Evolutionary conservation across 108 stramenopile genomes (phyloP).

Genomic region (Licmophora abbreviata): DNA sequence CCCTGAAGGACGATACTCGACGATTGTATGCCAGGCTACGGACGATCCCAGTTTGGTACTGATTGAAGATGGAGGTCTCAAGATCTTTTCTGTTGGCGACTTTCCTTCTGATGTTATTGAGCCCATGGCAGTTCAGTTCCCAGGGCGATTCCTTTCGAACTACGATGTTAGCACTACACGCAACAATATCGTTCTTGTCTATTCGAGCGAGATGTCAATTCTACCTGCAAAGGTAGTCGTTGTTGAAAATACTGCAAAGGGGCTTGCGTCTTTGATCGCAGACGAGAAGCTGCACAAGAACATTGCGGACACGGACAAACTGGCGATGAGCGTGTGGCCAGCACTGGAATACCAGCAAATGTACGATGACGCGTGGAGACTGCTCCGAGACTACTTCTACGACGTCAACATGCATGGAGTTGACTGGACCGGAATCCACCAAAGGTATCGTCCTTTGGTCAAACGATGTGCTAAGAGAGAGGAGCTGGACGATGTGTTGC

Average conservation of each 20-base stretch:
- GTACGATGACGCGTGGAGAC: constrained; percentile 66
- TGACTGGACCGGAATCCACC: constrained; percentile 53
- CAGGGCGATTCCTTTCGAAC: constrained; percentile 1
- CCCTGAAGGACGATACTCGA: constrained; percentile 30
- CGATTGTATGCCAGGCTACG: constrained; percentile 36
- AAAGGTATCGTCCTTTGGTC: constrained; percentile 49
- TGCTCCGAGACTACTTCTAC: constrained; percentile 70
- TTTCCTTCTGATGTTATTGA: constrained; percentile 45
- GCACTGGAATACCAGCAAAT: constrained; percentile 60
- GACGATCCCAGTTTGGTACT: constrained; percentile 40
- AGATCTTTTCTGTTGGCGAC: constrained; percentile 20
- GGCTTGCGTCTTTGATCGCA: constrained; percentile 4
- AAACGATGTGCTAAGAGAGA: constrained; percentile 51
- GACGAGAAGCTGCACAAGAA: constrained; percentile 18
- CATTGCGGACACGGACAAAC: constrained; percentile 24
- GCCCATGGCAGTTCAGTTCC: constrained; percentile 5
- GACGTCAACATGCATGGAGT: constrained; percentile 47
- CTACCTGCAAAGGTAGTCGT: constrained; percentile 17
- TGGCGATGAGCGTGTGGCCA: constrained; percentile 52
- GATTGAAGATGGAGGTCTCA: constrained; percentile 12
- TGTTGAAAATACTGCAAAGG: constrained; percentile 15
- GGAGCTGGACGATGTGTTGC: constrained; percentile 68
- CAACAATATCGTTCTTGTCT: constrained; percentile 25
- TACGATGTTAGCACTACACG: constrained; percentile 27
- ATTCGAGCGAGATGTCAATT: constrained; percentile 9